Base-by-base conservation (phyloP, 2,329 filamentous ascomycete species). In the Colletotrichum neosansevieriae region DNA sequence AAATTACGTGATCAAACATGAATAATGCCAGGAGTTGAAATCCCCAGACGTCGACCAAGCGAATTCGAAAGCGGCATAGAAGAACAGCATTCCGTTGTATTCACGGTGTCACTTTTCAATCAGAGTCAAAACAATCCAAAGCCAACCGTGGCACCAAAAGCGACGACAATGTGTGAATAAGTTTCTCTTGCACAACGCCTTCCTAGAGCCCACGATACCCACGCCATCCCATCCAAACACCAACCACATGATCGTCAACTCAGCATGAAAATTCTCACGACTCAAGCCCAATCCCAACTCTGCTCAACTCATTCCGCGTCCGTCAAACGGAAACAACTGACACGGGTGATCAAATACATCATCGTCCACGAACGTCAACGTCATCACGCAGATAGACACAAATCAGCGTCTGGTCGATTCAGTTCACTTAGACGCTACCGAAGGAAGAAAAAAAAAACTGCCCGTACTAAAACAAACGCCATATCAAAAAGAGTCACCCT, bases 401-500 rank as follows among this genome's bases (percentile, higher is more conserved):
- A 51, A 24, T 51, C 49, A 54, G 51, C 24, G 24, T 24, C 24
- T 24, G 24, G 24, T 24, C 24, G 24, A 24, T 24, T 24, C 24
- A 5, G 4, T 24, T 24, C 24, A 5, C 24, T 24, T 24, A 3
- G 36, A 21, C 45, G 40, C 13, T 29, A 40, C 32, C 13, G 29
- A 53, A 34, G 12, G 13, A 38, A n/a, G n/a, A 21, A 36, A 51
- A 13, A 56, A 47, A n/a, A n/a, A n/a, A 40, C 34, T 53, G 45
- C 34, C 64, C 59, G 59, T 63, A 42, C 44, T 34, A 38, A 51
- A 51, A 15, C 45, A 53, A 53, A 63, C 45, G 10, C 42, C 64
- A 32, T 47, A 29, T 29, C 29, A 6, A 29, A 44, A 21, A 32
- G 19, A 2, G 50, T 13, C 29, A 9, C 15, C 19, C 36, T 29